These are phyloP conservation scores for Spergularia marina DNA, from an alignment of 148 eudicot genomes.

Conservation along the genomic window DNA sequence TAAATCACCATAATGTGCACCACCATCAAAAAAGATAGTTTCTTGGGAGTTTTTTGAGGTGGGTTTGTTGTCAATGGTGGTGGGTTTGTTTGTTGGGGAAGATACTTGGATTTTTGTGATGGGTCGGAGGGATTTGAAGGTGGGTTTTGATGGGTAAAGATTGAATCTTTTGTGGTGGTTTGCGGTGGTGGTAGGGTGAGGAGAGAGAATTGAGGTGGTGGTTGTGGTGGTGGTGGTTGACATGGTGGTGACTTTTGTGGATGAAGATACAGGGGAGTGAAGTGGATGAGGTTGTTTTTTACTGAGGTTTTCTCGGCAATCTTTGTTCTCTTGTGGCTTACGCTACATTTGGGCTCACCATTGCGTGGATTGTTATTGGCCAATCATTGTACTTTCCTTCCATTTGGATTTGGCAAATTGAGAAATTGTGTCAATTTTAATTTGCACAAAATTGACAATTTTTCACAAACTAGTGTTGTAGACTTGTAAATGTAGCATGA, in stretches of 20 bases:
- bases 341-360: not conserved
- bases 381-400: slow-evolving; percentile 7
- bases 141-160: slow-evolving; percentile 21
- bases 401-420: no score
- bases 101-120: slow-evolving; percentile 57
- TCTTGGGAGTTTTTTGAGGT: slow-evolving; percentile 44
- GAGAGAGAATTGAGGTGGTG: slow-evolving; percentile 34
- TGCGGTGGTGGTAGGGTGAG: slow-evolving; percentile 28
- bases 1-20: slow-evolving; percentile 89
- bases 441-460: no score
- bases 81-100: slow-evolving; percentile 48
- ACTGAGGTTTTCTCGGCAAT: not conserved
- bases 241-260: slow-evolving; percentile 20
- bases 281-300: slow-evolving; percentile 21
- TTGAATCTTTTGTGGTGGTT: slow-evolving; percentile 27
- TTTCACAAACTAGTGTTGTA: no score
- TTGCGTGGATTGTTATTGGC: slow-evolving; percentile 28
- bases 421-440: no score
- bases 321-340: not conserved
- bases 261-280: slow-evolving; percentile 1
- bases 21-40: slow-evolving; percentile 80
- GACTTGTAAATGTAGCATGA: no score
- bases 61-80: slow-evolving; percentile 27
- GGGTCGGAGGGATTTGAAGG: slow-evolving; percentile 32
- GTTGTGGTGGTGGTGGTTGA: slow-evolving; percentile 33